Evolutionary conservation across 2,329 filamentous ascomycete species (phyloP), one percentile per base, ranked within the genome.

Genomic region (Chaetomiaceae sp.): DNA sequence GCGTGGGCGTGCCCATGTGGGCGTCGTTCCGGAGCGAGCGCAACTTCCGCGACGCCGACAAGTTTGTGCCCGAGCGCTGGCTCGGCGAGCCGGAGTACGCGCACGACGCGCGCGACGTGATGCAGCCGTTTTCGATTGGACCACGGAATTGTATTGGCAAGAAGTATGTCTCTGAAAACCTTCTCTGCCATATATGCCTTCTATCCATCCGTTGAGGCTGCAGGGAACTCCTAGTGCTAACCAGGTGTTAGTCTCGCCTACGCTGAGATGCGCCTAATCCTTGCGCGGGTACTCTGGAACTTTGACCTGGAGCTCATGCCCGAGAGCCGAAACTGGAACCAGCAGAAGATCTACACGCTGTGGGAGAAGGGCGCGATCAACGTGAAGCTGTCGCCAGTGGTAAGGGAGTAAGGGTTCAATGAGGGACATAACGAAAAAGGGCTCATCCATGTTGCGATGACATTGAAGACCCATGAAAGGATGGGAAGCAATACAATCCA

Each of bases 191-290:
- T 15, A 10, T 22, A 17, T 24, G 14, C 3, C 26, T 4, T 9
- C 14, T 19, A 35, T 14, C 7, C 6, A 11, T 22, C 22, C 22
- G 22, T 24, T 24, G 22, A 6, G 22, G 5, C 22, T 24, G 6
- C 22, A 24, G 9, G 9, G 22, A 5, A 9, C 22, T 24, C 9
- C 22, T 24, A n/a, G 22, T 24, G 22, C 29, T 12, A 11, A 4
- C 17, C 19, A 14, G 33, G 6, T 22, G 14, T 24, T 38, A 48
- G 43, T 39, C 64, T 74, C 20, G 73, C 73, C 2, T 70, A 72
- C 38, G 65, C 64, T 4, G 72, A 76, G 54, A 69, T 75, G 67
- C 66, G 72, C 2, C 52, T 75, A 5, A 67, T 74, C 12, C 47
- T 75, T 2, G 65, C 69, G 2, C 63, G 67, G 8, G 42, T 76